Conservation (phyloP, 495 filamentous ascomycete species). For the Penicillium nucicola region DNA sequence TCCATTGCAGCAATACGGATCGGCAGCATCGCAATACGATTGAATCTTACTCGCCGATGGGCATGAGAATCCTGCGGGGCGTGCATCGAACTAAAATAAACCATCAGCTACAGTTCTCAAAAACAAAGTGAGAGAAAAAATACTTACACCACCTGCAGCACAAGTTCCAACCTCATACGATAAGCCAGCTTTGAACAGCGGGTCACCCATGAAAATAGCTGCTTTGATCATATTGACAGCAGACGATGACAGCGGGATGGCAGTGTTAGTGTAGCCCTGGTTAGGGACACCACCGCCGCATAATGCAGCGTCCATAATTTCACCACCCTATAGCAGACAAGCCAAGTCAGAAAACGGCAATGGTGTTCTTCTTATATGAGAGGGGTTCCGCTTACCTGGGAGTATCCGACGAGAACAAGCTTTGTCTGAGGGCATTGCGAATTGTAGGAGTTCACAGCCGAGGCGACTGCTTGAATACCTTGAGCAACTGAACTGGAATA, state of each 20-base stretch:
- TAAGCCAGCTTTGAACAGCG: constrained; percentile 49
- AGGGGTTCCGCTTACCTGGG: constrained; percentile 49
- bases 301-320: constrained; percentile 62
- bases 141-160: constrained; percentile 51
- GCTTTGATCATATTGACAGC: constrained; percentile 53
- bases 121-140: background rate
- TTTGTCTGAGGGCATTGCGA: constrained; percentile 52
- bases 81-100: constrained; percentile 49
- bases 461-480: constrained; percentile 52
- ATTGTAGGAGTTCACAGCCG: constrained; percentile 54
- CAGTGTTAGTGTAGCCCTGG: constrained; percentile 44
- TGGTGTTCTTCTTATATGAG: too few species aligned
- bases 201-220: constrained; percentile 63
- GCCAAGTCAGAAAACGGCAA: background rate
- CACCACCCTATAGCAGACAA: constrained; percentile 44
- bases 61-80: constrained; percentile 54
- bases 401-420: constrained; percentile 61
- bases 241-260: constrained; percentile 42
- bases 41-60: constrained; percentile 51
- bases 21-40: constrained; percentile 59
- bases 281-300: constrained; percentile 59
- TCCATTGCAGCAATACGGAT: constrained; percentile 65
- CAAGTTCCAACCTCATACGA: constrained; percentile 63
- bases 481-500: constrained; percentile 52
- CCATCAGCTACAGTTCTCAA: background rate